These are phyloP conservation scores for Cyclotella baltica DNA, from an alignment of 108 stramenopile species.

Conservation along the genomic window DNA sequence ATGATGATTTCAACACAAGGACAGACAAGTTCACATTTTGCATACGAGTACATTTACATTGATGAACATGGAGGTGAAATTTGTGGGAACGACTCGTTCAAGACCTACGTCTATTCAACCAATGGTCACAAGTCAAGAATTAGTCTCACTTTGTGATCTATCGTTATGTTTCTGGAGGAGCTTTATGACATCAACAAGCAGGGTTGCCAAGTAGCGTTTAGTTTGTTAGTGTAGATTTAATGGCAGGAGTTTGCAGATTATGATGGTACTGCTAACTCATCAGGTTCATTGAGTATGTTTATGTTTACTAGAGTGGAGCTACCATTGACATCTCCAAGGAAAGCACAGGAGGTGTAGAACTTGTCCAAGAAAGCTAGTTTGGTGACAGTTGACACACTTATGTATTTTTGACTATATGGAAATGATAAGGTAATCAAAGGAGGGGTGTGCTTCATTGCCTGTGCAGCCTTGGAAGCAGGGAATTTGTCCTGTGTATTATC, in stretches of 20 bases:
- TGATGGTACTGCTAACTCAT: neutral
- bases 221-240: neutral
- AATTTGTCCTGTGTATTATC: neutral
- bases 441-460: neutral
- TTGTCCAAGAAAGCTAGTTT: neutral
- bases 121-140: too few relatives aligned
- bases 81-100: too few relatives aligned
- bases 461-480: neutral
- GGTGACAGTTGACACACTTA: neutral
- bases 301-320: neutral
- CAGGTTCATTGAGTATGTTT: slow-evolving; percentile 1
- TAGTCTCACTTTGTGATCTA: too few relatives aligned
- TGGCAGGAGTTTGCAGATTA: neutral
- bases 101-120: too few relatives aligned
- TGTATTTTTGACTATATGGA: neutral
- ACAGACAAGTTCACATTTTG: too few relatives aligned
- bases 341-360: neutral
- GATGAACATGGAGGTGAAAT: neutral
- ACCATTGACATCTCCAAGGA: neutral
- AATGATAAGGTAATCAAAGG: neutral
- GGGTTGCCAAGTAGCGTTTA: neutral
- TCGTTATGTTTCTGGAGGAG: neutral
- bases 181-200: neutral
- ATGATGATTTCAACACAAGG: neutral
- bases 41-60: too few relatives aligned